Base-by-base conservation (phyloP, 352 stramenopile species). In the Aphanomyces stellatus region DNA sequence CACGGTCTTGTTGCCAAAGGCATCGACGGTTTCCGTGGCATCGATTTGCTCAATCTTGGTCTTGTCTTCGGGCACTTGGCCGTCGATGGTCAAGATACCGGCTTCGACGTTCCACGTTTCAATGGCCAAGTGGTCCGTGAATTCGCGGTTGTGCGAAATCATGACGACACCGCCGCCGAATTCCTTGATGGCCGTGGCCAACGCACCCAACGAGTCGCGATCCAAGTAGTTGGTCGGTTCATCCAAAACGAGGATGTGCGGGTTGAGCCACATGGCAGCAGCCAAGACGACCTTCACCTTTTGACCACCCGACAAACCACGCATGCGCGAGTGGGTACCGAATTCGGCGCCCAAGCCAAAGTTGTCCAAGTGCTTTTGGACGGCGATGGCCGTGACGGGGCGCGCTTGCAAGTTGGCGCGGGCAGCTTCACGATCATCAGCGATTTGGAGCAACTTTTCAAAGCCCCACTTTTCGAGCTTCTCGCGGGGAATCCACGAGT, bases 221-320 rank as follows among this genome's bases (percentile, higher is more conserved):
- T 98, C 95, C 53, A 98, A 79, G 76, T 97, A 98, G 81, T 98
- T 98, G 67, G 93, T 98, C 30, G 93, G 93, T 79, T 98, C 93
- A 80, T 98, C 93, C 56, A 98, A 80, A 69, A 98, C 91, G 69
- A 98, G 79, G 62, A 98, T 88, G 82, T 98, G 90, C 55, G 93
- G 89, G 85, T 98, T 95, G 72, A 97, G 97, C 95, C 91, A 98
- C 85, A 97, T 98, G 62, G 91, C 93, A 74, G 96, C 96, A 57
- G 80, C 96, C 41, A 99, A 79, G 65, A 99, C 96, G 49, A 99
- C 95, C 90, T 99, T 99, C 37, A 99, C 95, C 87, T 99, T 99
- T 81, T 99, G 96, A 72, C 96, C 96, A 77, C 96, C 96, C 53
- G 93, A 98, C 35, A 99, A 82, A 79, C 95, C 96, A 72, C 91